Conservation (phyloP, 2,329 filamentous ascomycete species). For the Ophidiomyces ophidiicola region DNA sequence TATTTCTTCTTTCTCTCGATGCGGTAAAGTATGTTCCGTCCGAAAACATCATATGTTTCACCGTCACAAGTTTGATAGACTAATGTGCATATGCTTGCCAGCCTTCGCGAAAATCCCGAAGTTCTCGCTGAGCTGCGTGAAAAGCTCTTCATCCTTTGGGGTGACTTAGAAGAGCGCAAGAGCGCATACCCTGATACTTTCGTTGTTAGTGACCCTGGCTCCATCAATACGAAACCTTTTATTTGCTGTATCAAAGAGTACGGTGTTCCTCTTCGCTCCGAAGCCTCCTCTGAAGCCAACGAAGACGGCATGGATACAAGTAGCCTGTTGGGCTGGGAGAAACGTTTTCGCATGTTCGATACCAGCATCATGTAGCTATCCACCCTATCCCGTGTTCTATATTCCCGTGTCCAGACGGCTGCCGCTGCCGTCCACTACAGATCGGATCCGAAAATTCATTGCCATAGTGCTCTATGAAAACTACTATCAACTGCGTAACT, state of each 20-base stretch:
- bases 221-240: constrained; percentile 48
- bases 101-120: constrained; percentile 44
- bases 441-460: too few species aligned
- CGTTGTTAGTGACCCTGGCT: constrained; percentile 16
- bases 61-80: constrained; percentile 9
- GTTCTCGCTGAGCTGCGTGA: constrained; percentile 49
- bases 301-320: constrained; percentile 27
- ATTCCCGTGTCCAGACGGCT: too few species aligned
- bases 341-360: constrained; percentile 52
- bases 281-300: constrained; percentile 14
- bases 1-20: constrained; percentile 44
- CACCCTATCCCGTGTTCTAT: neutral
- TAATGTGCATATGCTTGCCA: constrained; percentile 19
- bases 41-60: constrained; percentile 3
- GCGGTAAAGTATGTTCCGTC: constrained; percentile 43
- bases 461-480: too few species aligned
- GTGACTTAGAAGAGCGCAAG: constrained; percentile 65
- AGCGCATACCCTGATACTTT: constrained; percentile 21
- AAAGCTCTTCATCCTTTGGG: constrained; percentile 70
- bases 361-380: constrained; percentile 41
- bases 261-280: constrained; percentile 39
- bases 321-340: constrained; percentile 44
- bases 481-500: too few species aligned
- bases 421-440: too few species aligned
- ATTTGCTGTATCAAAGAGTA: constrained; percentile 61